Percentiles rank a stretch among this genome's conserved stretches.
These are phyloP conservation scores for Auxenochlorella pyrenoidosa DNA, from an alignment of 139 green algal genomes.

Conservation along the genomic window DNA sequence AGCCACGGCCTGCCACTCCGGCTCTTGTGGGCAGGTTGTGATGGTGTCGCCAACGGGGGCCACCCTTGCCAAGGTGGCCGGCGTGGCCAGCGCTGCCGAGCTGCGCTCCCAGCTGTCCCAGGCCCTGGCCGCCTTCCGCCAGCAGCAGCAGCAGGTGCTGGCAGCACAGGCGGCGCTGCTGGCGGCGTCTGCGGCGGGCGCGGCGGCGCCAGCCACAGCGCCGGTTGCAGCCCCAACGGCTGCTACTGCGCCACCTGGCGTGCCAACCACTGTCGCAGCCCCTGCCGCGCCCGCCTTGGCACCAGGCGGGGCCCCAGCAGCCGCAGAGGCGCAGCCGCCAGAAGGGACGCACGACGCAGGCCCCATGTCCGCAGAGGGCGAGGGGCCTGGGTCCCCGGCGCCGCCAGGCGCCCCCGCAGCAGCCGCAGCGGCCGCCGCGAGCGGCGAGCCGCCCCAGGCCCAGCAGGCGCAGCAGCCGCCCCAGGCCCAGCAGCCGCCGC, in stretches of 20 bases:
- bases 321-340: background rate
- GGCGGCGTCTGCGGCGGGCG: background rate
- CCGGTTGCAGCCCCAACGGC: background rate
- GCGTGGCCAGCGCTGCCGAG: background rate
- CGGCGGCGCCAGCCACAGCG: background rate
- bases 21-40: constrained; percentile 11
- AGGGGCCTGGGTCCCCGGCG: background rate
- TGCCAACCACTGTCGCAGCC: background rate
- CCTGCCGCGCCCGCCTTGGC: background rate
- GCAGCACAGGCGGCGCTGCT: background rate
- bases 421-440: background rate
- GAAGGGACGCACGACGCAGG: background rate
- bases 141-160: background rate
- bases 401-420: background rate
- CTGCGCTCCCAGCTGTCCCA: background rate
- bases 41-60: constrained; percentile 21
- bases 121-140: background rate
- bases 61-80: background rate
- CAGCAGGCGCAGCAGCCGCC: background rate
- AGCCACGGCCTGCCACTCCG: no score
- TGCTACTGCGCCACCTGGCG: background rate
- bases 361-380: background rate
- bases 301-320: no score
- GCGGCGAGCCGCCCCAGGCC: no score
- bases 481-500: background rate